Evolutionary conservation across 225 moss, liverwort and hornwort genomes (phyloP), one percentile per base, ranked within the genome.

Genomic region (Pleurozium schreberi): DNA sequence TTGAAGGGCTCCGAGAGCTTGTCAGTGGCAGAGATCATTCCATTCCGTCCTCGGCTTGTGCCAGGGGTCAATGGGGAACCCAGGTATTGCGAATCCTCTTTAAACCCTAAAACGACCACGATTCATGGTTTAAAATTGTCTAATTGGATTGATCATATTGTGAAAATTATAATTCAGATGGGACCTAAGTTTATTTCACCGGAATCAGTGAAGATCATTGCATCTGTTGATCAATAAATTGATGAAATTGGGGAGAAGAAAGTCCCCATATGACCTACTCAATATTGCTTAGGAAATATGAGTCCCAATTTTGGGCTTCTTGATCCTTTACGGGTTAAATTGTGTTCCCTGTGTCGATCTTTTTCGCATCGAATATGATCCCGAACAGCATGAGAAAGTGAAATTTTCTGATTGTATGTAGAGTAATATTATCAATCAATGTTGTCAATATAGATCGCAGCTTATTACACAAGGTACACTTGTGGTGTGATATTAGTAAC

Each of bases 31-130:
- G 93, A 88, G 91, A 93, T 92, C 92, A 88, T 83, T 91, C 91
- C 20, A 94, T 96, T 80, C 62, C 90, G 38, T 84, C 93, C 23
- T 85, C 90, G 18, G 60, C 89, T 71, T 96, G 95, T 90, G 89
- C 87, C 88, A 92, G 89, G 88, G 94, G 96, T 77, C 95, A 95
- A 87, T 95, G 96, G 96, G 96, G 95, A 84, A 95, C 96, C 59
- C 96, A 96, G 95, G 93, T 96, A 88, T 34, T 77, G 50, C 71
- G 31, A 42, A 61, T 42, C 67, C 20, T 81, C 85, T 31, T 70
- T 14, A 82, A 58, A 22, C 30, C 11, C 53, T 76, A 21, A 2
- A 28, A 40, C 26, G 11, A 75, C 10, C 59, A 26, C 34, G 67
- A 65, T 52, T 69, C 14, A 28, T 28, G 53, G 55, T 31, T 84